Base-by-base conservation (phyloP, 1,284 basidiomycete genomes). In the Tilletia setariae region DNA sequence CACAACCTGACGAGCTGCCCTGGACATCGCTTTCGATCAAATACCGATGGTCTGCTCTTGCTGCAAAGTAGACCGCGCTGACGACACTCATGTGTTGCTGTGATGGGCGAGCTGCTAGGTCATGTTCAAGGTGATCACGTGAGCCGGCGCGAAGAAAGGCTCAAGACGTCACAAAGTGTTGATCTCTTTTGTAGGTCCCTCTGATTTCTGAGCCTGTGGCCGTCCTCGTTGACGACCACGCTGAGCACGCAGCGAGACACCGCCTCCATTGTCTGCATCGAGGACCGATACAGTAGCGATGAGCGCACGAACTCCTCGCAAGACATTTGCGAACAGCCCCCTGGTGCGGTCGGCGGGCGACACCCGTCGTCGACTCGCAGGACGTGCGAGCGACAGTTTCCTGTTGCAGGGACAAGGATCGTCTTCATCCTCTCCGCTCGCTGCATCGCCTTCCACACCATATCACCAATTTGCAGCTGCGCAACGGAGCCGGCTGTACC, bases 391-490 rank as follows among this genome's bases (percentile, higher is more conserved):
- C 32, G 56, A 61, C 56, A 61, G 56, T 16, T 61, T 61, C 56
- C 56, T 61, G 28, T 9, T 19, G 28, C 56, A 61, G 28, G 30
- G n/a, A 8, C 30, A 28, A 2, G 25, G 28, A 15, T 35, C 32
- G 16, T 56, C 46, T n/a, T 19, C 46, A 23, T 25, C 56, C 2
- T 40, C 56, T 4, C 30, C 13, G 7, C 23, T 61, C 30, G 16
- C 30, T n/a, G 28, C 8, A 25, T 61, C 56, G 2, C 56, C 56
- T 30, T 61, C 56, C 13, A 61, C 56, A 40, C 56, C 56, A 15
- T 61, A 61, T 30, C 56, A 61, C 56, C 56, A 61, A 30, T 61
- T 61, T 35, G 56, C 56, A 61, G 56, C 56, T 1, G 56, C 56
- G 9, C 56, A 61, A 30, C 2, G 56, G 1, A 40, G 16, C 13